Evolutionary conservation across 805 yeast genomes (phyloP).

Genomic region (Candida namnaoensis): DNA sequence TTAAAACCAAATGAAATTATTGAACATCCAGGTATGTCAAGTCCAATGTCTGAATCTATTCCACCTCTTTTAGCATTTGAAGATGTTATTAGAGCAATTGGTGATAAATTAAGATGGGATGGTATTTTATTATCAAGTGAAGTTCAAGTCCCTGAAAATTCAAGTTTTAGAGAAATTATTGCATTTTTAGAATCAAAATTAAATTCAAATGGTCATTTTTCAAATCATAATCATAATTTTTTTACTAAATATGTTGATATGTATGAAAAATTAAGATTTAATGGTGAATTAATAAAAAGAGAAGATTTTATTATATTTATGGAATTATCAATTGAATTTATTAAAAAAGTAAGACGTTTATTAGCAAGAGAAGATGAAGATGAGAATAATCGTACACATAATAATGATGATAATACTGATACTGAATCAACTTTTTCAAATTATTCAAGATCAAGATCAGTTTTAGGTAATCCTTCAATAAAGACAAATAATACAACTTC

Average conservation of each 20-base stretch:
- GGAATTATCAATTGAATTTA: constrained; percentile 27
- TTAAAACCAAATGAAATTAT: constrained; percentile 31
- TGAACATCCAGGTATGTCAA: constrained; percentile 44
- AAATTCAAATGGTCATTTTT: constrained; percentile 9
- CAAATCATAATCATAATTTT: neutral
- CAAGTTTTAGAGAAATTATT: constrained; percentile 33
- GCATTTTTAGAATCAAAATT: constrained; percentile 21
- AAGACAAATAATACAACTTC: neutral
- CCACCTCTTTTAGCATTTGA: constrained; percentile 36
- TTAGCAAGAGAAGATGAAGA: too few species aligned
- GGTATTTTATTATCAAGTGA: constrained; percentile 29
- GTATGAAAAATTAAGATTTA: constrained; percentile 64
- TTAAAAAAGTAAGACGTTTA: constrained; percentile 13
- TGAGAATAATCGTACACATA: too few species aligned
- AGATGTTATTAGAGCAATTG: constrained; percentile 49
- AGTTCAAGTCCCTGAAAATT: constrained; percentile 25
- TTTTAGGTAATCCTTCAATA: neutral
- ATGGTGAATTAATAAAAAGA: constrained; percentile 51
- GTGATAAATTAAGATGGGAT: constrained; percentile 47
- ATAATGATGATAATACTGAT: neutral
- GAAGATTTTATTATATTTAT: constrained; percentile 54
- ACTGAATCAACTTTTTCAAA: neutral
- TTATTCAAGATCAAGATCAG: neutral
- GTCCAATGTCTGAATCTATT: constrained; percentile 26
- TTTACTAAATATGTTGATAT: constrained; percentile 31